phyloP scores from a whole-genome alignment of 768 basidiomycete genomes.

The Rhodotorula babjevae region DNA sequence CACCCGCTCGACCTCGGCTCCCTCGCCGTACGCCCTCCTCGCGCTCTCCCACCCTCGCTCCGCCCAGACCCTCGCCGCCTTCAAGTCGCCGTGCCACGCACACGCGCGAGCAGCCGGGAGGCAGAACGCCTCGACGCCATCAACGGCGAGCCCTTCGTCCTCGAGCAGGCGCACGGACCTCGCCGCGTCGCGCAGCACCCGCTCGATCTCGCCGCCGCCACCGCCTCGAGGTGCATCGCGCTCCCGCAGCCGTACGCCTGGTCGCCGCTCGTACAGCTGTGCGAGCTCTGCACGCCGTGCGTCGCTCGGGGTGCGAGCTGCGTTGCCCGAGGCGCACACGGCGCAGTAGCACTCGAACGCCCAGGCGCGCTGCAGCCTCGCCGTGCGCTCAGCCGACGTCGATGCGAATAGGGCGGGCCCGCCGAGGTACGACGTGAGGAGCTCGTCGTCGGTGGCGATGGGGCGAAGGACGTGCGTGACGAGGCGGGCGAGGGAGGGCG shows the following conservation, averaged over 20 bases:
- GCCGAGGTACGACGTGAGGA: neutral
- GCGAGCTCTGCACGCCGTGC: neutral
- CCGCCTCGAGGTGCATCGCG: no score
- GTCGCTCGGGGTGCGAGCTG: neutral
- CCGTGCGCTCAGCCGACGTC: no score
- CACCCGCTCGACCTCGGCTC: neutral
- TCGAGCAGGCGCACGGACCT: neutral
- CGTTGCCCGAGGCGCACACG: no score
- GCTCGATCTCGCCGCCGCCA: neutral
- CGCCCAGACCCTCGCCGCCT: neutral
- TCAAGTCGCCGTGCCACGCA: conserved; percentile 2
- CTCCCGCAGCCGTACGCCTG: neutral
- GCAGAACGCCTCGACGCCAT: neutral
- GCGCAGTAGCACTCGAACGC: no score
- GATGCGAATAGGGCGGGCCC: no score
- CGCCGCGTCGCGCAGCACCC: neutral
- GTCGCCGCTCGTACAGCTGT: neutral
- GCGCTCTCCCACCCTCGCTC: neutral
- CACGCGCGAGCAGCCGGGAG: neutral
- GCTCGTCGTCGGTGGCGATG: neutral
- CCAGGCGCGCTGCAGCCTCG: no score
- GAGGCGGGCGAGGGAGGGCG: neutral
- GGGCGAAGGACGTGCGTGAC: neutral
- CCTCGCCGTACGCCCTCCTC: neutral
- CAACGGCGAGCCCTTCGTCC: neutral